Conservation (phyloP, 768 basidiomycete species). For the Termitomyces sp. region DNA sequence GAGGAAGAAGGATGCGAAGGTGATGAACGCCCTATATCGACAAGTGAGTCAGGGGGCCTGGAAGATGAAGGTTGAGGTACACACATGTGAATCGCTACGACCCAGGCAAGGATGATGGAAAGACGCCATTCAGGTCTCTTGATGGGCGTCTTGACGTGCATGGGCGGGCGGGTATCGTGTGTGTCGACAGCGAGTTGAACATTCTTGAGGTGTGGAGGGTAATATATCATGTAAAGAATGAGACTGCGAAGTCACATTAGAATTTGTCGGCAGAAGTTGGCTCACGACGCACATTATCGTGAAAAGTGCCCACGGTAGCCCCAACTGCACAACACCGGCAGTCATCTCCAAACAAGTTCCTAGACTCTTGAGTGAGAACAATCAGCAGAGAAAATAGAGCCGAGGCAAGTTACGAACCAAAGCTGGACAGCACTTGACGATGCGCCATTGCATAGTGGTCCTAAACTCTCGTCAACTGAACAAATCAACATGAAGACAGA, state of each 20-base stretch:
- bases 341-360: slow-evolving; percentile 76
- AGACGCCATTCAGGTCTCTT: slow-evolving; percentile 71
- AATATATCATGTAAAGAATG: slow-evolving; percentile 89
- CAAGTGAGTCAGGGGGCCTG: slow-evolving; percentile 1
- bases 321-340: slow-evolving; percentile 80
- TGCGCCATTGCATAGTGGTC: slow-evolving; percentile 79
- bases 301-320: slow-evolving; percentile 83
- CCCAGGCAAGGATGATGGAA: slow-evolving; percentile 74
- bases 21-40: slow-evolving; percentile 45
- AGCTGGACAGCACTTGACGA: slow-evolving; percentile 76
- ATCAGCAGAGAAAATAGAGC: background rate
- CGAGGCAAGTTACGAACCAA: slow-evolving; percentile 48
- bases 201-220: slow-evolving; percentile 82
- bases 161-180: slow-evolving; percentile 35
- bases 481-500: background rate
- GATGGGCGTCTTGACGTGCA: slow-evolving; percentile 42
- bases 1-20: slow-evolving; percentile 61
- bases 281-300: slow-evolving; percentile 63
- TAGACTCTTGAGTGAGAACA: slow-evolving; percentile 41
- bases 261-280: background rate
- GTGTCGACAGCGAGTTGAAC: slow-evolving; percentile 29
- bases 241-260: slow-evolving; percentile 45
- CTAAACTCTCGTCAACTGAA: slow-evolving; percentile 34
- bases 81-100: slow-evolving; percentile 71
- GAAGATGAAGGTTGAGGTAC: slow-evolving; percentile 22